phyloP scores from a whole-genome alignment of 2,329 filamentous ascomycete species.

The Lojkania enalia region DNA sequence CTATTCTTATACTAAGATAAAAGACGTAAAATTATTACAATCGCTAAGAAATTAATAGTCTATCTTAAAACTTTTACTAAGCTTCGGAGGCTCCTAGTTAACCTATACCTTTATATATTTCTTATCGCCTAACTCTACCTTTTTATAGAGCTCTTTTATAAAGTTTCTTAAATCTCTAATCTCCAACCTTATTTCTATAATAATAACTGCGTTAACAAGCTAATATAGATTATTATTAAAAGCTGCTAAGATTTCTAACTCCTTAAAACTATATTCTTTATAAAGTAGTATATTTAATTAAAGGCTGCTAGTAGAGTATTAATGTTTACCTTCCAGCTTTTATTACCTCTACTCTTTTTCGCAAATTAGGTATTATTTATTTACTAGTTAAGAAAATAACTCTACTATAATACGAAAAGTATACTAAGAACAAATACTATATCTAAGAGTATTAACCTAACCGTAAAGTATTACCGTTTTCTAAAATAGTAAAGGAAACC shows the following conservation, averaged over 20 bases:
- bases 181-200: constrained; percentile 7
- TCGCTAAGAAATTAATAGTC: constrained; percentile 7
- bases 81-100: constrained; percentile 6
- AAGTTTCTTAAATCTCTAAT: no score
- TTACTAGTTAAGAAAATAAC: constrained; percentile 5
- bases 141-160: constrained; percentile 5
- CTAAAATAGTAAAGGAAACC: constrained; percentile 7
- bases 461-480: constrained; percentile 7
- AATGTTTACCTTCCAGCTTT: constrained; percentile 4
- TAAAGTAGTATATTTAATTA: constrained; percentile 7
- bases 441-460: constrained; percentile 8
- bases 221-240: no score
- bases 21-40: constrained; percentile 5
- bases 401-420: constrained; percentile 7
- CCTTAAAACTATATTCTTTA: constrained; percentile 4
- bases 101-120: constrained; percentile 6
- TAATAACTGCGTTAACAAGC: constrained; percentile 6
- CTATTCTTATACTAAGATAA: constrained; percentile 4
- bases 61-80: constrained; percentile 6
- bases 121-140: constrained; percentile 3
- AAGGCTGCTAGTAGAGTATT: constrained; percentile 7
- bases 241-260: constrained; percentile 6
- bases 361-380: constrained; percentile 2
- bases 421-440: constrained; percentile 3
- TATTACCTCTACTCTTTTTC: constrained; percentile 4